Conservation (phyloP, 2,329 filamentous ascomycete species). For the Arthrobotrys musiformis region DNA sequence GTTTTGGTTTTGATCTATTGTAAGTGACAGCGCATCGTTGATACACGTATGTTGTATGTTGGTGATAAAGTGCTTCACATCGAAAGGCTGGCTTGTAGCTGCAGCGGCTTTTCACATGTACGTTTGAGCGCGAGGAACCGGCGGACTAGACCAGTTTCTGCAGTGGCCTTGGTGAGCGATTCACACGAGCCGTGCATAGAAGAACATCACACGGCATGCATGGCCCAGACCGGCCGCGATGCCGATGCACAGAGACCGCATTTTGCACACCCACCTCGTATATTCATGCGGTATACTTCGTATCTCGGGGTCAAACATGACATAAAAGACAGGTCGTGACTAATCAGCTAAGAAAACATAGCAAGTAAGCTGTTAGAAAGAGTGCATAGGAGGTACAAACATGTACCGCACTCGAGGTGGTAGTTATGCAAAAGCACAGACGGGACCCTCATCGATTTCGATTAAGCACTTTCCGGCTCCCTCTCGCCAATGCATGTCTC, state of each 20-base stretch:
- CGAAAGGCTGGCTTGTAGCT: neutral
- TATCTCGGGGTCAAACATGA: no score
- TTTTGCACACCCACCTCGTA: neutral
- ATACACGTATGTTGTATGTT: neutral
- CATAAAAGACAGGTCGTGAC: no score
- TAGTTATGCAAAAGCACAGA: constrained; percentile 34
- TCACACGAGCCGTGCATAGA: neutral
- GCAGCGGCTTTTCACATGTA: neutral
- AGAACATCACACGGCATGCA: neutral
- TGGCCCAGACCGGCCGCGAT: neutral
- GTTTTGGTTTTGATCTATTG: no score
- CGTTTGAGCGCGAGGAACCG: neutral
- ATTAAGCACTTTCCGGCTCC: neutral
- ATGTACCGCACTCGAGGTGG: no score
- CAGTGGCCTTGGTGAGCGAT: neutral
- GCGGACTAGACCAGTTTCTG: neutral
- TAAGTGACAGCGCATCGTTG: neutral
- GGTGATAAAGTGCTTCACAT: no score
- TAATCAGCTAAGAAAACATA: neutral
- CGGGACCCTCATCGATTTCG: neutral
- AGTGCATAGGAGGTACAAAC: no score
- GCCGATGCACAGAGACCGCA: neutral
- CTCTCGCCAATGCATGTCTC: constrained; percentile 40
- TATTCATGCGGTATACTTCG: neutral
- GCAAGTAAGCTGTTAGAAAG: neutral